These are phyloP conservation scores for Fusarium sp. DNA, from an alignment of 2,329 filamentous ascomycete genomes.

Conservation along the genomic window DNA sequence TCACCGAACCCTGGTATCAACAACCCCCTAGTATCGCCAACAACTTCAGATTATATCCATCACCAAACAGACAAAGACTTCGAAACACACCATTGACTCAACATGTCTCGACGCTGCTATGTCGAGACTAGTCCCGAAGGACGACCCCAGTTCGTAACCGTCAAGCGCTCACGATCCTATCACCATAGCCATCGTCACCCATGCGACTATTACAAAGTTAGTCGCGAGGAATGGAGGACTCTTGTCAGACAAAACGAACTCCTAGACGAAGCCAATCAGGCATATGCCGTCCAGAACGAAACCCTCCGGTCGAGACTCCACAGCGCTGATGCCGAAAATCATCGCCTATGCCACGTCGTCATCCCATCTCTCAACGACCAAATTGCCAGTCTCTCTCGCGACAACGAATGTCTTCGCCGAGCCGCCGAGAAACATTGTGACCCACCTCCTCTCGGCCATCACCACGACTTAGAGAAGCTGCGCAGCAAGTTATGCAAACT, in stretches of 20 bases:
- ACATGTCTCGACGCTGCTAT: conserved; percentile 57
- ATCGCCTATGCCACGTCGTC: conserved; percentile 52
- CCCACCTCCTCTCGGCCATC: conserved; percentile 39
- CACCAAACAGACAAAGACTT: conserved; percentile 1
- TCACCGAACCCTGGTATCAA: background rate
- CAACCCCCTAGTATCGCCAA: conserved; percentile 7
- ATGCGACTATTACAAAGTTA: conserved; percentile 56
- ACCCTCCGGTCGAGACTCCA: conserved; percentile 56
- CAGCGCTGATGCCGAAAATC: conserved; percentile 54
- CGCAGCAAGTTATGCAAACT: conserved; percentile 54
- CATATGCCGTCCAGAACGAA: conserved; percentile 52
- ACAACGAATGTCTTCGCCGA: conserved; percentile 59
- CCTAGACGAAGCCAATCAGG: conserved; percentile 55
- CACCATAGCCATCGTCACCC: conserved; percentile 52
- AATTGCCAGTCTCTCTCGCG: conserved; percentile 54
- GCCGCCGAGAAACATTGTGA: conserved; percentile 54
- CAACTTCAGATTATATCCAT: conserved; percentile 1
- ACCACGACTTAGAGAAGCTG: conserved; percentile 53
- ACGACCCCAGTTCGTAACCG: conserved; percentile 55
- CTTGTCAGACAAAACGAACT: conserved; percentile 56
- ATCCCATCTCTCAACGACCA: conserved; percentile 57
- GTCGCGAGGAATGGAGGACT: conserved; percentile 56
- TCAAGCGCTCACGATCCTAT: conserved; percentile 59
- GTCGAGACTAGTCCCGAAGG: conserved; percentile 56
- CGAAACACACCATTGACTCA: conserved; percentile 10